phyloP scores from a whole-genome alignment of 2,329 filamentous ascomycete species.

The Aspergillus proliferans region DNA sequence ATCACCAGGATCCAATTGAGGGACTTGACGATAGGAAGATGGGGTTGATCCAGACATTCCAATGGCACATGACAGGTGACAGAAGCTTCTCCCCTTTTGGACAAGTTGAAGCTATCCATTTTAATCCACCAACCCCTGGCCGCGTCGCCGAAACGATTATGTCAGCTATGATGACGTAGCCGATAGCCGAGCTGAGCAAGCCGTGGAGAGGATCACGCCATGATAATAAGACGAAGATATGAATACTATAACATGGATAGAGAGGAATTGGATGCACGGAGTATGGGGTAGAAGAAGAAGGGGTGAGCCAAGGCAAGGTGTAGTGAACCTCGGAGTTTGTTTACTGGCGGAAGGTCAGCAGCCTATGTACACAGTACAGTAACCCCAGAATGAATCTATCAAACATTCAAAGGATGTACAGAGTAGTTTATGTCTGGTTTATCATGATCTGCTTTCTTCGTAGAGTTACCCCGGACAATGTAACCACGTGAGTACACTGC shows the following conservation, averaged over 20 bases:
- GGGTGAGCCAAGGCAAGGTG: not conserved
- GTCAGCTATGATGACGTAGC: constrained; percentile 6
- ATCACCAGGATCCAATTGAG: constrained; percentile 9
- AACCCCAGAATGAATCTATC: no score
- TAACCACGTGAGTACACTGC: no score
- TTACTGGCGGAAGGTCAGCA: no score
- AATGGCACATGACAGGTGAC: not conserved
- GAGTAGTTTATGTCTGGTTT: no score
- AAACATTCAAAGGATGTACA: no score
- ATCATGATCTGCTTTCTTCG: no score
- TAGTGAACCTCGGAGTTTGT: not conserved
- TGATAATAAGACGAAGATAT: not conserved
- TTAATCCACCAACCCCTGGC: not conserved
- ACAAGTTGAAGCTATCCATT: constrained; percentile 4
- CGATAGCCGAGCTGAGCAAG: constrained; percentile 8
- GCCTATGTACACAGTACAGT: no score
- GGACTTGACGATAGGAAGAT: constrained; percentile 2
- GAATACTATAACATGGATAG: not conserved
- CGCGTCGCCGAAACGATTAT: not conserved
- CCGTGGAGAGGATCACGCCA: not conserved
- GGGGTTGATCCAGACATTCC: not conserved
- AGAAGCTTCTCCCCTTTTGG: constrained; percentile 1
- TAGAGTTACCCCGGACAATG: no score
- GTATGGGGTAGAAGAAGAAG: not conserved
- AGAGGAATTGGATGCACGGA: not conserved